Percentiles rank a stretch among this genome's conserved stretches.
These are phyloP conservation scores for Phialophora macrospora DNA, from an alignment of 2,329 filamentous ascomycete species.

Conservation along the genomic window DNA sequence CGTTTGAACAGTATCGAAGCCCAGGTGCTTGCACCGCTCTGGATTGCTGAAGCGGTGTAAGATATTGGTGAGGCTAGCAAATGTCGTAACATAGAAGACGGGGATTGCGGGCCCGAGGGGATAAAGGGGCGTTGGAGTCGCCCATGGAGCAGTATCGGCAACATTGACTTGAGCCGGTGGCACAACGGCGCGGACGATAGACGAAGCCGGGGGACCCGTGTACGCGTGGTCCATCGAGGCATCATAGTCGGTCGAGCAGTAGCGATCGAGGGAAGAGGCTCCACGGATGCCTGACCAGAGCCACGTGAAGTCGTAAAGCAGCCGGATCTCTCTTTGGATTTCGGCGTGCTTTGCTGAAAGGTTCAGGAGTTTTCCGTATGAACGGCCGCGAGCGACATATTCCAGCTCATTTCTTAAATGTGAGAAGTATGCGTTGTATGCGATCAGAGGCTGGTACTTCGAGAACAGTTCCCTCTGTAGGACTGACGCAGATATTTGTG, in stretches of 20 bases:
- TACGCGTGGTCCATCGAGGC: not conserved
- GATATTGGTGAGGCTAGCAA: slow-evolving; percentile 1
- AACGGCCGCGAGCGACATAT: not conserved
- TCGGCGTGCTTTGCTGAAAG: not conserved
- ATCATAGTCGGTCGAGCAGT: not conserved
- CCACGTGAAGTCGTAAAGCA: not conserved
- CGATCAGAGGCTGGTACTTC: not conserved
- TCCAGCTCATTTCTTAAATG: not conserved
- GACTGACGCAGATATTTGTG: not conserved
- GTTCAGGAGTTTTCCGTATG: not conserved
- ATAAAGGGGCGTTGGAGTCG: slow-evolving; percentile 20
- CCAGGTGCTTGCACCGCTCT: slow-evolving; percentile 14
- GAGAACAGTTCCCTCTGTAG: slow-evolving; percentile 13
- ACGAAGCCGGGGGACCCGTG: not conserved
- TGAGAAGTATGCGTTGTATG: slow-evolving; percentile 5
- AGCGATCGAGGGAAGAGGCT: not conserved
- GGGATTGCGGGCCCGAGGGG: slow-evolving; percentile 20
- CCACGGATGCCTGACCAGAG: not conserved
- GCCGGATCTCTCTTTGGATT: not conserved
- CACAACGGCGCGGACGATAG: not conserved
- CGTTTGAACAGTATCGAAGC: slow-evolving; percentile 19
- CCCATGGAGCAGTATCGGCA: slow-evolving; percentile 10
- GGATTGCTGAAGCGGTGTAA: slow-evolving; percentile 15
- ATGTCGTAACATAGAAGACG: slow-evolving; percentile 17
- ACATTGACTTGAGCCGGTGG: not conserved